Evolutionary conservation across 2,329 filamentous ascomycete genomes (phyloP).

Genomic region (Plenodomus tracheiphilus): DNA sequence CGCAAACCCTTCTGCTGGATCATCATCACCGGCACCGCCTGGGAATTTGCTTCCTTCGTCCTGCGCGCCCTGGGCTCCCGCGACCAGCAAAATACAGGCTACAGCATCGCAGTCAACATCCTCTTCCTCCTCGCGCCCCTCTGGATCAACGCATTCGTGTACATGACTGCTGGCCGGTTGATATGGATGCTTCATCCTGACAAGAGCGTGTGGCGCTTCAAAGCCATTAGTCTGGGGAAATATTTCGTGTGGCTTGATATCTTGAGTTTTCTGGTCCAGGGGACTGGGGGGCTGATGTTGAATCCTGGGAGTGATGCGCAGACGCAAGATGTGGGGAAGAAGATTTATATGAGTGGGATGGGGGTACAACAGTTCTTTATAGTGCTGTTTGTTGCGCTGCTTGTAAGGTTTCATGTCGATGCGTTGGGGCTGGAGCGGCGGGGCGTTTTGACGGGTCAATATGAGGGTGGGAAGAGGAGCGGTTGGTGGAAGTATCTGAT

Average conservation of each 20-base stretch:
- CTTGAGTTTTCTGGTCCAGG: constrained; percentile 51
- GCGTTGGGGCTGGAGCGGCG: neutral
- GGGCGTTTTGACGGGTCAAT: neutral
- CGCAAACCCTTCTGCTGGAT: constrained; percentile 48
- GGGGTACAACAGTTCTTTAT: constrained; percentile 39
- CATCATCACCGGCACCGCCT: constrained; percentile 49
- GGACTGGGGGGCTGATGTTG: constrained; percentile 44
- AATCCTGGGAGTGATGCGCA: constrained; percentile 25
- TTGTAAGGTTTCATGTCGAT: constrained; percentile 25
- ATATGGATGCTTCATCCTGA: constrained; percentile 45
- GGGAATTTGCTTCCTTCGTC: constrained; percentile 50
- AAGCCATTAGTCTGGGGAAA: constrained; percentile 43
- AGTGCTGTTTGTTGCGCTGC: constrained; percentile 21
- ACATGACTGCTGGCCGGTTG: constrained; percentile 46
- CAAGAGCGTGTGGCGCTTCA: constrained; percentile 40
- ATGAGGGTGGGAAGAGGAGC: neutral
- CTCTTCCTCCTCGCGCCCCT: constrained; percentile 52
- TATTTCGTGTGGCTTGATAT: constrained; percentile 53
- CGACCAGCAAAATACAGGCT: constrained; percentile 42
- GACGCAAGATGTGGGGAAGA: constrained; percentile 44
- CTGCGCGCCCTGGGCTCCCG: constrained; percentile 47
- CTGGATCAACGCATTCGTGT: constrained; percentile 53
- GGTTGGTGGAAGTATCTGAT: constrained; percentile 34
- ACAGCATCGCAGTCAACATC: constrained; percentile 43
- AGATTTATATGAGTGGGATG: constrained; percentile 46